These are phyloP conservation scores for Aspergillus homomorphus DNA, from an alignment of 495 filamentous ascomycete species.

Conservation along the genomic window DNA sequence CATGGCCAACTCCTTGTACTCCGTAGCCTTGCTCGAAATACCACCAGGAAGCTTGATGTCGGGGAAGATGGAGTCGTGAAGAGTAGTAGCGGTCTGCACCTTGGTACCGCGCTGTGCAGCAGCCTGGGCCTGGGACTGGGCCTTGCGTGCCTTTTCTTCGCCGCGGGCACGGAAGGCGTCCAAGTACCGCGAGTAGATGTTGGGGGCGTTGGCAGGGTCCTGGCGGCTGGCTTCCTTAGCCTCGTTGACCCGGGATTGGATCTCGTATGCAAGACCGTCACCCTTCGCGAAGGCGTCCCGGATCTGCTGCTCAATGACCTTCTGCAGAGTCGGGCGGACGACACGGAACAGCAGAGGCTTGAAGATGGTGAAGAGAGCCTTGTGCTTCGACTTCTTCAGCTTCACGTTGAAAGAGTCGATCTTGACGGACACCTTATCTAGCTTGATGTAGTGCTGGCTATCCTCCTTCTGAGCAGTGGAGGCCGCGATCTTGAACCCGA, in stretches of 20 bases:
- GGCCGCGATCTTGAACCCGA: constrained; percentile 89
- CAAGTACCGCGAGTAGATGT: constrained; percentile 84
- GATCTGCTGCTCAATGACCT: constrained; percentile 84
- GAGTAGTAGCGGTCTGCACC: constrained; percentile 71
- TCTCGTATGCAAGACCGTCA: constrained; percentile 66
- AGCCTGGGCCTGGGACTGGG: constrained; percentile 60
- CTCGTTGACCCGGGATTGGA: constrained; percentile 79
- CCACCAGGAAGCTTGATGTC: constrained; percentile 84
- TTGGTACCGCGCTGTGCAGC: constrained; percentile 64
- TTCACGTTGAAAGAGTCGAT: constrained; percentile 87
- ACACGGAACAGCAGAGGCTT: constrained; percentile 85
- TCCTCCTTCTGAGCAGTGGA: constrained; percentile 76
- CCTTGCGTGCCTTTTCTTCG: constrained; percentile 70
- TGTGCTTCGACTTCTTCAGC: constrained; percentile 90
- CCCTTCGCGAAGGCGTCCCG: constrained; percentile 68
- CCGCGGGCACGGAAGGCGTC: constrained; percentile 70
- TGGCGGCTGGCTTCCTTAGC: constrained; percentile 62
- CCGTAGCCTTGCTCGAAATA: constrained; percentile 89
- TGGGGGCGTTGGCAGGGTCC: constrained; percentile 73
- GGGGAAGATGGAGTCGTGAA: constrained; percentile 87
- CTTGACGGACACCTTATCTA: constrained; percentile 81
- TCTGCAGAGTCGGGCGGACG: constrained; percentile 77
- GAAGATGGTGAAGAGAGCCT: constrained; percentile 81
- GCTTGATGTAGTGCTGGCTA: constrained; percentile 82
- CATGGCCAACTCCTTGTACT: constrained; percentile 82